Evolutionary conservation across 306 rosid genomes (phyloP).

Genomic region (Begonia fuchsioides): DNA sequence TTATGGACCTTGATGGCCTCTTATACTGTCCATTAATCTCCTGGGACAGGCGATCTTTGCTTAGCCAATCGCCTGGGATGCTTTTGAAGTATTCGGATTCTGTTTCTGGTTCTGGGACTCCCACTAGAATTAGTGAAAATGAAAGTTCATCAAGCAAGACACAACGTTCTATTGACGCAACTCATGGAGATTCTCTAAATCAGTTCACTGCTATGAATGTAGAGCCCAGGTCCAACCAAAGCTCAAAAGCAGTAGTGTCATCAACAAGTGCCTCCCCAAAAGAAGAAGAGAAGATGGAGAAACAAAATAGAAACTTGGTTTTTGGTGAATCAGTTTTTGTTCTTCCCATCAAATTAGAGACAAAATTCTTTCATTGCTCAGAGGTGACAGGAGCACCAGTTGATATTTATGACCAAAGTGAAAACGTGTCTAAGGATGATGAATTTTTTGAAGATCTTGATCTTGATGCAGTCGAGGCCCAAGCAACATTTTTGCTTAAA

Average conservation of each 20-base stretch:
- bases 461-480: slow-evolving; percentile 69
- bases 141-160: slow-evolving; percentile 28
- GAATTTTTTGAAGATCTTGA: slow-evolving; percentile 49
- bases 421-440: slow-evolving; percentile 46
- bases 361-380: slow-evolving; percentile 32
- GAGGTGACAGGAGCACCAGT: slow-evolving; percentile 23
- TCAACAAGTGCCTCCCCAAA: slow-evolving; percentile 13
- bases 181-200: slow-evolving; percentile 15
- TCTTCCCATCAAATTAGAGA: slow-evolving; percentile 52
- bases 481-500: slow-evolving; percentile 54
- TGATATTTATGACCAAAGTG: slow-evolving; percentile 8
- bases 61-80: slow-evolving; percentile 62
- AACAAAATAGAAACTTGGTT: slow-evolving; percentile 38
- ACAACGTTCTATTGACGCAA: slow-evolving; percentile 19
- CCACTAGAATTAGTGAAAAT: slow-evolving; percentile 25
- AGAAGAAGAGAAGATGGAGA: slow-evolving; percentile 19
- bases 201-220: slow-evolving; percentile 20
- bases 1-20: no score
- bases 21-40: neutral
- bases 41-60: slow-evolving; percentile 77
- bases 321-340: slow-evolving; percentile 29
- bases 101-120: slow-evolving; percentile 29
- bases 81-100: slow-evolving; percentile 15
- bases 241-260: slow-evolving; percentile 24
- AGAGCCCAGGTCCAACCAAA: slow-evolving; percentile 18